Evolutionary conservation across 345 rosid species (phyloP).

Genomic region (Camelina neglecta): DNA sequence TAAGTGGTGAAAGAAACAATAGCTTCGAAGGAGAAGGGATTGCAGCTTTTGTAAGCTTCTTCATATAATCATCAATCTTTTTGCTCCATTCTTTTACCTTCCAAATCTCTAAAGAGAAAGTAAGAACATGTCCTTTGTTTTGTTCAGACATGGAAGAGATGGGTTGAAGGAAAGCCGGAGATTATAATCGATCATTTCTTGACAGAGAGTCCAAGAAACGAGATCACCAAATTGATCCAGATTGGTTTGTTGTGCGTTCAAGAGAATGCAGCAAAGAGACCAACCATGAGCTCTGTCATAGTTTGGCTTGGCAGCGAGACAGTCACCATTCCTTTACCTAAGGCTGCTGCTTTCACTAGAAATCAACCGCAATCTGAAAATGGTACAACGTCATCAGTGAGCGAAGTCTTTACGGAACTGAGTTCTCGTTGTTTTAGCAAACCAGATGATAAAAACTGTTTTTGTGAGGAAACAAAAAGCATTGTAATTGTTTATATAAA

Average conservation of each 20-base stretch:
- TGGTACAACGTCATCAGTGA: slow-evolving; percentile 39
- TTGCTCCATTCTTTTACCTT: slow-evolving; percentile 22
- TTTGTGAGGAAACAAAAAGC: neutral
- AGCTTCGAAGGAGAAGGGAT: slow-evolving; percentile 25
- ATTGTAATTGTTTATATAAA: neutral
- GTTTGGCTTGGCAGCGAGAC: slow-evolving; percentile 51
- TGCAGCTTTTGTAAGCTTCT: slow-evolving; percentile 18
- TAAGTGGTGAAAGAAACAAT: slow-evolving; percentile 49
- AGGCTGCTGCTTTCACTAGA: slow-evolving; percentile 44
- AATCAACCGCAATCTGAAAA: slow-evolving; percentile 7
- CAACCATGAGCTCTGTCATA: slow-evolving; percentile 48
- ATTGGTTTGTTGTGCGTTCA: slow-evolving; percentile 59
- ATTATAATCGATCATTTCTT: slow-evolving; percentile 47
- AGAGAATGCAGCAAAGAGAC: slow-evolving; percentile 47
- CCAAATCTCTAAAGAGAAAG: neutral
- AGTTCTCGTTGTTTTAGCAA: slow-evolving; percentile 33
- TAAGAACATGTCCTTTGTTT: neutral
- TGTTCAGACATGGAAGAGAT: slow-evolving; percentile 56
- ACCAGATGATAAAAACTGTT: neutral
- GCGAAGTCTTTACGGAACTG: slow-evolving; percentile 46
- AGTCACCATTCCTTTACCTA: slow-evolving; percentile 43
- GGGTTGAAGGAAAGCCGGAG: slow-evolving; percentile 49
- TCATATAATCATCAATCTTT: slow-evolving; percentile 13
- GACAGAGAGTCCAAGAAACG: slow-evolving; percentile 7
- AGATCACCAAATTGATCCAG: slow-evolving; percentile 37